phyloP scores from a whole-genome alignment of 73 alveolate species.

The Uronychia setigera region DNA sequence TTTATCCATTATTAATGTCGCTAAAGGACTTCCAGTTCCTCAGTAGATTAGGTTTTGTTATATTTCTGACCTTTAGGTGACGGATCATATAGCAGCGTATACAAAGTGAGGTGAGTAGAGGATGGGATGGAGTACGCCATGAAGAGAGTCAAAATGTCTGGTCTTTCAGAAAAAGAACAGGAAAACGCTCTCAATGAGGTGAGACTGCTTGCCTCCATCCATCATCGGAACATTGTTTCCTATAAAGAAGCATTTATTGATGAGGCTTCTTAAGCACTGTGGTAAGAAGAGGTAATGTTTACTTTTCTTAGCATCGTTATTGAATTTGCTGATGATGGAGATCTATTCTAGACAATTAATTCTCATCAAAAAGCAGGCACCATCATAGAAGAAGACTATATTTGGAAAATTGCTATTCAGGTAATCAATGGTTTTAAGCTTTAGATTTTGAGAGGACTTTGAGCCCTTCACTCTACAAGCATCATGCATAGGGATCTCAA shows the following conservation, averaged over 20 bases:
- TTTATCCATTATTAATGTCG: too few species aligned
- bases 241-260: slow-evolving; percentile 80
- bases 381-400: slow-evolving; percentile 59
- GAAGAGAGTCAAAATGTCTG: slow-evolving; percentile 60
- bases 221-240: slow-evolving; percentile 60
- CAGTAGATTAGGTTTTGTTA: too few species aligned
- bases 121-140: slow-evolving; percentile 67
- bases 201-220: slow-evolving; percentile 72
- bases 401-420: slow-evolving; percentile 78
- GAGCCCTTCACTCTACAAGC: slow-evolving; percentile 68
- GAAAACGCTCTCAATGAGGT: slow-evolving; percentile 79
- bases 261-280: slow-evolving; percentile 13
- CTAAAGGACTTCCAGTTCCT: too few species aligned
- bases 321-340: slow-evolving; percentile 87
- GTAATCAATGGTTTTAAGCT: slow-evolving; percentile 70
- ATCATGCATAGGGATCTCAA: slow-evolving; percentile 79
- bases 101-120: slow-evolving; percentile 65
- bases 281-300: slow-evolving; percentile 21
- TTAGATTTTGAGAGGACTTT: slow-evolving; percentile 63
- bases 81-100: slow-evolving; percentile 58
- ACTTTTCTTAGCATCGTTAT: slow-evolving; percentile 58
- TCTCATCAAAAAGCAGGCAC: slow-evolving; percentile 52
- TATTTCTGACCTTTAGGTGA: slow-evolving; percentile 40
- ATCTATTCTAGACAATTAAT: slow-evolving; percentile 69
- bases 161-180: slow-evolving; percentile 61